Base-by-base conservation (phyloP, 805 yeast species). In the Scheffersomyces lignosus region DNA sequence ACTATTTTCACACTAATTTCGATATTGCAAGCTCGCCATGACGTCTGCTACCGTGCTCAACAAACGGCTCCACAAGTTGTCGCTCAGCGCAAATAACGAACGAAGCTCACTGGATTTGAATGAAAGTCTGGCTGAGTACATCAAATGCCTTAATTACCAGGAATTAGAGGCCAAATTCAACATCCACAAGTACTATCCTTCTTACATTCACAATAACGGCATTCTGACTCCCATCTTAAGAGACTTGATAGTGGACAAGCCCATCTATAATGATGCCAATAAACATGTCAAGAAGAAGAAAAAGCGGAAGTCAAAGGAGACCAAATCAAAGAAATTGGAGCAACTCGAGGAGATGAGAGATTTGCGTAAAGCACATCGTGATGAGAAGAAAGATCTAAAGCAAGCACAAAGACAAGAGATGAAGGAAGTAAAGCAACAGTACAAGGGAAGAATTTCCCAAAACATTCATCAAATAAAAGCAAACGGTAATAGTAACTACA, bases 181-280 rank as follows among this genome's bases (percentile, higher is more conserved):
- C 15, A 59, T 69, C 34, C 59, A 51, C 40, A 69, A 67, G 44
- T 69, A 67, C 46, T 58, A 59, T 32, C 75, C 73, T 4, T 45
- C 48, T 29, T 63, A 47, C 41, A 56, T 69, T 40, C 73, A 66
- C 43, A 68, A 68, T 42, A 55, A 55, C 13, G 67, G 52, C 17
- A 45, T 51, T 12, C 45, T 59, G 14, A 68, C 75, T 3, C 73
- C 75, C 3, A 47, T 51, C n/a, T 52, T 69, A 34, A 51, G 50
- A 38, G 55, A 49, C 18, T 46, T 64, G 50, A 54, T 69, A 8
- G 41, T 44, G 10, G 60, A 64, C 33, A 66, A 64, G 43, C 75
- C 73, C 4, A 66, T 69, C 14, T 69, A 69, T 40, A 52, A 60
- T 14, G 61, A 64, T 20, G 73, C 71, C 15, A 62, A 62, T 44